Conservation (phyloP, 257 asterid genomes). For the Handroanthus guayacan region DNA sequence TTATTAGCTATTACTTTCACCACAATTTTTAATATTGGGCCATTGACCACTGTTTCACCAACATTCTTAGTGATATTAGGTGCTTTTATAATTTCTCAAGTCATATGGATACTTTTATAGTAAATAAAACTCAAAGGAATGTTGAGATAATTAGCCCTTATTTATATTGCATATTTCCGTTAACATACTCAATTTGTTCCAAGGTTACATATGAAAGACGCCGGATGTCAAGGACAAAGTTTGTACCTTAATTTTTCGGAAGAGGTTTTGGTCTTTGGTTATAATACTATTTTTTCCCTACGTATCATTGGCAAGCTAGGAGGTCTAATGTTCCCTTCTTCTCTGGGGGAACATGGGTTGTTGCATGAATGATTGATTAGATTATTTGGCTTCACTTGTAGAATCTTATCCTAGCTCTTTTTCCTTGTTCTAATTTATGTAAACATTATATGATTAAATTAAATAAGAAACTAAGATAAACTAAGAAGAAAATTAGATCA, state of each 20-base stretch:
- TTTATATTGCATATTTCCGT: too few relatives aligned
- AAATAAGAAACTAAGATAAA: background rate
- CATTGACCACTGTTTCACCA: too few relatives aligned
- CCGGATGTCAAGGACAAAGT: constrained; percentile 13
- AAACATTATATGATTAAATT: background rate
- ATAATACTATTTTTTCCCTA: background rate
- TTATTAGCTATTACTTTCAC: too few relatives aligned
- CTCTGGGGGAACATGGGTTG: constrained; percentile 25
- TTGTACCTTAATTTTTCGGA: too few relatives aligned
- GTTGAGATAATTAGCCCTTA: too few relatives aligned
- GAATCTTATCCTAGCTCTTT: constrained; percentile 30
- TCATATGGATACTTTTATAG: too few relatives aligned
- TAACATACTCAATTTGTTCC: too few relatives aligned
- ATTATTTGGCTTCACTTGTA: constrained; percentile 29
- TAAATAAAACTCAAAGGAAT: too few relatives aligned
- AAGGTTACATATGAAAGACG: background rate
- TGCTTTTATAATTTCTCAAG: too few relatives aligned
- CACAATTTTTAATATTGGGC: too few relatives aligned
- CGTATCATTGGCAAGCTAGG: background rate
- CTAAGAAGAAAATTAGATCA: too few relatives aligned
- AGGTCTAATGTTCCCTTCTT: background rate
- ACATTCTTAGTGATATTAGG: too few relatives aligned
- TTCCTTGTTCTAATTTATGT: background rate
- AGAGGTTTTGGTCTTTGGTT: background rate
- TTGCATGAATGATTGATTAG: constrained; percentile 22